Evolutionary conservation across 352 stramenopile species (phyloP).

Genomic region (Pythium aristosporum): DNA sequence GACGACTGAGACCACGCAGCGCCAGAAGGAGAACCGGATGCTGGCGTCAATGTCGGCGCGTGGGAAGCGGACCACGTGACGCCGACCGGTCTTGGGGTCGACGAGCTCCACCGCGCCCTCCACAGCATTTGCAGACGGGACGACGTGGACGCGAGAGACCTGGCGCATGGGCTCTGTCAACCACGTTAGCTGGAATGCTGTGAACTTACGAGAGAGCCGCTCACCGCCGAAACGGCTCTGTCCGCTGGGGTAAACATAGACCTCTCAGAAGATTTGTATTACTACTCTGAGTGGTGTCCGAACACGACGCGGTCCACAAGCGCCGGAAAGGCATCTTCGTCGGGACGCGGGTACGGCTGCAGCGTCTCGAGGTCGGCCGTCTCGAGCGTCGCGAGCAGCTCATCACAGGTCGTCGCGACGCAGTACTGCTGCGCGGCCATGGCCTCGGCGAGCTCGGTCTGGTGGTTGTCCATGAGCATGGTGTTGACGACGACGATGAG

Average conservation of each 20-base stretch:
- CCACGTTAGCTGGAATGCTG: too few relatives aligned
- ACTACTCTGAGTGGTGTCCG: neutral
- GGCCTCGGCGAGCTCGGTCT: conserved; percentile 92
- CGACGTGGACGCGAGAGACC: too few relatives aligned
- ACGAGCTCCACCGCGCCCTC: too few relatives aligned
- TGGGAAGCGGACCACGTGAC: neutral
- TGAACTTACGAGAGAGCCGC: too few relatives aligned
- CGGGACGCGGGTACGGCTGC: conserved; percentile 48
- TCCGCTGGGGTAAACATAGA: too few relatives aligned
- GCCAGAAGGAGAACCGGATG: conserved; percentile 12
- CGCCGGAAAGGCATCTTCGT: conserved; percentile 64
- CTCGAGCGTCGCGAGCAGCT: conserved; percentile 36
- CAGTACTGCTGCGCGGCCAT: conserved; percentile 80
- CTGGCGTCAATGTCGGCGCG: conserved; percentile 5
- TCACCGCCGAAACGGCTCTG: too few relatives aligned
- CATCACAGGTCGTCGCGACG: conserved; percentile 46
- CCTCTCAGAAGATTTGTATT: neutral
- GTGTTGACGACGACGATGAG: conserved; percentile 95
- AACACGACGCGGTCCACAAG: conserved; percentile 62
- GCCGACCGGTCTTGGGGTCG: neutral
- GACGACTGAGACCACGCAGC: conserved; percentile 7
- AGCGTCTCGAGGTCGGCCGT: conserved; percentile 42
- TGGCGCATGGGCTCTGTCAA: too few relatives aligned
- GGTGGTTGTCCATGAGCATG: conserved; percentile 97
- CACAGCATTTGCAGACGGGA: too few relatives aligned